Percentiles rank a stretch among this genome's conserved stretches.
These are phyloP conservation scores for Sugiyamaella lignohabitans DNA, from an alignment of 805 yeast species.

Conservation along the genomic window DNA sequence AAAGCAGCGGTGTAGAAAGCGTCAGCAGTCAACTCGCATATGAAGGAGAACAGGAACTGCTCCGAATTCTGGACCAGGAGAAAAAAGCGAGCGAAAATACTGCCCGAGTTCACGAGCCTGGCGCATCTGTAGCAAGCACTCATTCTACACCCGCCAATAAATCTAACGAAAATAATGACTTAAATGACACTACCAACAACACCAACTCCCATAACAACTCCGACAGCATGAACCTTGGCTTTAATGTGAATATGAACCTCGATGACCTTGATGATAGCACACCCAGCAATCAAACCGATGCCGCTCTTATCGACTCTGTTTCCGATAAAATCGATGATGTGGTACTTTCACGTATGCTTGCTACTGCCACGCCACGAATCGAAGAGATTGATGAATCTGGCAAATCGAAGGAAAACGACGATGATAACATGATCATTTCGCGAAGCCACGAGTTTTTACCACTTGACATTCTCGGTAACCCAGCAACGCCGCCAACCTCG, in stretches of 20 bases:
- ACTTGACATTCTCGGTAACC: neutral
- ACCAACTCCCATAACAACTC: conserved; percentile 1
- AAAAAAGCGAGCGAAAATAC: neutral
- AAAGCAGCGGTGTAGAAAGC: neutral
- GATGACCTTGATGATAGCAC: neutral
- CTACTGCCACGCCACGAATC: neutral
- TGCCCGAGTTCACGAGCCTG: no score
- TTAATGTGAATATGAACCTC: neutral
- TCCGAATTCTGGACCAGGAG: neutral
- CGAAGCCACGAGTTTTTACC: neutral
- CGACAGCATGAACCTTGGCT: neutral
- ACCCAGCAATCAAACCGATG: neutral
- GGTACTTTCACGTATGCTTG: neutral
- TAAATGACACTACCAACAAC: conserved; percentile 2
- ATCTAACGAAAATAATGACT: conserved; percentile 3
- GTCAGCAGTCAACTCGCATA: neutral
- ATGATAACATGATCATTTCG: neutral
- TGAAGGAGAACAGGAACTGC: neutral
- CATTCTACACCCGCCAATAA: neutral
- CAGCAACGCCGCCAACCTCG: neutral
- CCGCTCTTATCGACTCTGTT: neutral
- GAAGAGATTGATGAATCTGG: neutral
- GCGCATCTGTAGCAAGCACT: no score
- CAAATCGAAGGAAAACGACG: no score
- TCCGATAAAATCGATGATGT: neutral